Evolutionary conservation across 768 basidiomycete species (phyloP).

Genomic region (Hortiboletus campestris): DNA sequence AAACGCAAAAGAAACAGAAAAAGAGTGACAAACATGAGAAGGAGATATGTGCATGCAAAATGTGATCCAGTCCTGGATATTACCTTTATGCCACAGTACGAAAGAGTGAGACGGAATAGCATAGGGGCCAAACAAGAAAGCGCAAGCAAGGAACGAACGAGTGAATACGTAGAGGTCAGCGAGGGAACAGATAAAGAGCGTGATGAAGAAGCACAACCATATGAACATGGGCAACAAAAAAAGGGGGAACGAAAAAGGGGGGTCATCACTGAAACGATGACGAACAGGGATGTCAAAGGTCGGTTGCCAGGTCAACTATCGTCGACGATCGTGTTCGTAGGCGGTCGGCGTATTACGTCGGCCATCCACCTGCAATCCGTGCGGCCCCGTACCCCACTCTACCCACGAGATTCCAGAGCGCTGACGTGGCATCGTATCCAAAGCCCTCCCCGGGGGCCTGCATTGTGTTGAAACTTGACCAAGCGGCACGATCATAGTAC

Average conservation of each 20-base stretch:
- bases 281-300: constrained; percentile 7
- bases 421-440: constrained; percentile 52
- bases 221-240: constrained; percentile 17
- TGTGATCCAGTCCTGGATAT: constrained; percentile 9
- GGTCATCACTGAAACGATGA: constrained; percentile 9
- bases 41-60: constrained; percentile 5
- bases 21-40: constrained; percentile 10
- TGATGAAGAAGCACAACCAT: constrained; percentile 14
- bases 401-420: constrained; percentile 69
- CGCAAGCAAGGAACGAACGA: constrained; percentile 7
- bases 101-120: background rate
- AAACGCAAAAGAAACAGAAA: background rate
- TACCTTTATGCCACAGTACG: constrained; percentile 10
- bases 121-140: background rate
- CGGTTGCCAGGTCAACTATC: background rate
- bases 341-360: constrained; percentile 44
- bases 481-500: constrained; percentile 74
- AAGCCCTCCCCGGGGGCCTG: constrained; percentile 72
- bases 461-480: constrained; percentile 77
- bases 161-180: background rate
- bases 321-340: constrained; percentile 3
- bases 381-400: constrained; percentile 74
- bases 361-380: constrained; percentile 74
- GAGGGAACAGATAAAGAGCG: constrained; percentile 13
- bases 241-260: background rate